Evolutionary conservation across 2,329 filamentous ascomycete genomes (phyloP).

Genomic region (Corynespora cassiicola): DNA sequence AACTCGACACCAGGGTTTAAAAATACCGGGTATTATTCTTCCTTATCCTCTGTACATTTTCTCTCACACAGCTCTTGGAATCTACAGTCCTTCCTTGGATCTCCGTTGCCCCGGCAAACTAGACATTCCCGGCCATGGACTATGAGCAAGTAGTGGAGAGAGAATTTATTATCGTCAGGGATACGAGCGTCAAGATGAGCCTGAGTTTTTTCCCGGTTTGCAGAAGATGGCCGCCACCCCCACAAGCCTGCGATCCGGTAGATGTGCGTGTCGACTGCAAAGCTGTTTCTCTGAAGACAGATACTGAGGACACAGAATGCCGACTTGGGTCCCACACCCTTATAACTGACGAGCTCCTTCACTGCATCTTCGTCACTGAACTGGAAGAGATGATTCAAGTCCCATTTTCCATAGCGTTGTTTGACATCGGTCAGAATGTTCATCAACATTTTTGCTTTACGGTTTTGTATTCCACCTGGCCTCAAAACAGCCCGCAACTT

Average conservation of each 20-base stretch:
- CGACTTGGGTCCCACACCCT: constrained; percentile 12
- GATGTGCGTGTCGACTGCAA: constrained; percentile 11
- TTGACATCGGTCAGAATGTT: constrained; percentile 10
- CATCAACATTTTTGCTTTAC: constrained; percentile 11
- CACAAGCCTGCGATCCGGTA: constrained; percentile 11
- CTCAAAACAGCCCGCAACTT: constrained; percentile 7
- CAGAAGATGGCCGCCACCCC: constrained; percentile 10
- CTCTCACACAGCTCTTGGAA: too few relatives aligned
- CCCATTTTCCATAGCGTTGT: constrained; percentile 8
- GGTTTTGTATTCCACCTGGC: constrained; percentile 8
- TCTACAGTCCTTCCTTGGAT: too few relatives aligned
- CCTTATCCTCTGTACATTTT: too few relatives aligned
- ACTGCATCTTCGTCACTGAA: constrained; percentile 11
- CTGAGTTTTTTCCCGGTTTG: constrained; percentile 9
- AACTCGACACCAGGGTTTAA: too few relatives aligned
- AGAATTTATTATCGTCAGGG: constrained; percentile 5
- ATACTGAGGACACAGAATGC: constrained; percentile 13
- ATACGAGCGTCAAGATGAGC: constrained; percentile 9
- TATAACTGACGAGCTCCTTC: constrained; percentile 13
- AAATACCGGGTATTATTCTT: too few relatives aligned
- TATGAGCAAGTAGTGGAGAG: constrained; percentile 10
- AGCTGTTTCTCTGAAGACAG: constrained; percentile 11
- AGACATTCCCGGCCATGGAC: constrained; percentile 8
- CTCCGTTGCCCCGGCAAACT: constrained; percentile 8
- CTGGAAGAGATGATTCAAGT: constrained; percentile 6